Evolutionary conservation across 2,329 filamentous ascomycete genomes (phyloP).

Genomic region (Colletotrichum trifolii): DNA sequence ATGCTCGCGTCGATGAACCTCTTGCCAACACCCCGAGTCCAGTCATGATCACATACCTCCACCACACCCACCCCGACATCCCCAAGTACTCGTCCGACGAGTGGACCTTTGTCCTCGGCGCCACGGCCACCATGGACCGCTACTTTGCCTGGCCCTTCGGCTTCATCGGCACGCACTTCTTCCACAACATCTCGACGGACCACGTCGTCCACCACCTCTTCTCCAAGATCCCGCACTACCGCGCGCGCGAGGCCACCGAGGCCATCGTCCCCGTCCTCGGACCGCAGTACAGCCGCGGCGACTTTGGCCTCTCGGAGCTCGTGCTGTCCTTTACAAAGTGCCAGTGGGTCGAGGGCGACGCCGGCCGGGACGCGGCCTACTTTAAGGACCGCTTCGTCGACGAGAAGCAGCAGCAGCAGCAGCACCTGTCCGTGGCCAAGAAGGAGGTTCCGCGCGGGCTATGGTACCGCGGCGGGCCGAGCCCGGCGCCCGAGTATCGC

Average conservation of each 20-base stretch:
- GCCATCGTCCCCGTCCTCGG: slow-evolving; percentile 66
- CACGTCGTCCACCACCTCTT: slow-evolving; percentile 73
- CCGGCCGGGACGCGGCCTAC: not conserved
- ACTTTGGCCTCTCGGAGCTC: slow-evolving; percentile 19
- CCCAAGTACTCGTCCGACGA: slow-evolving; percentile 63
- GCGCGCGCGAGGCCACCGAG: slow-evolving; percentile 65
- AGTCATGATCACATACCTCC: slow-evolving; percentile 80
- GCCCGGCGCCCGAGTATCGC: no score
- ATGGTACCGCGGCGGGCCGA: no score
- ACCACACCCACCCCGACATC: slow-evolving; percentile 70
- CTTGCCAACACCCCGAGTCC: not conserved
- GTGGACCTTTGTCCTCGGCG: slow-evolving; percentile 71
- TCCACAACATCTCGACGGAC: slow-evolving; percentile 70
- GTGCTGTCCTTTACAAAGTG: not conserved
- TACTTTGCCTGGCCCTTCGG: slow-evolving; percentile 57
- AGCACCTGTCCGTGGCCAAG: not conserved
- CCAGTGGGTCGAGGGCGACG: not conserved
- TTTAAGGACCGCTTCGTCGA: not conserved
- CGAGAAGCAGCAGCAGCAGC: not conserved
- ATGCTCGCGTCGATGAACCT: no score
- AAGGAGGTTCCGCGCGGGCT: not conserved
- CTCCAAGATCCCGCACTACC: slow-evolving; percentile 70
- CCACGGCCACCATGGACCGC: slow-evolving; percentile 69
- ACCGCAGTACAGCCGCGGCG: slow-evolving; percentile 60
- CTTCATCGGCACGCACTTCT: slow-evolving; percentile 69